A percentile compares a stretch with the other conserved stretches of the same genome.
Evolutionary conservation across 768 basidiomycete genomes (phyloP).

Genomic region (Sarcomyxa edulis): DNA sequence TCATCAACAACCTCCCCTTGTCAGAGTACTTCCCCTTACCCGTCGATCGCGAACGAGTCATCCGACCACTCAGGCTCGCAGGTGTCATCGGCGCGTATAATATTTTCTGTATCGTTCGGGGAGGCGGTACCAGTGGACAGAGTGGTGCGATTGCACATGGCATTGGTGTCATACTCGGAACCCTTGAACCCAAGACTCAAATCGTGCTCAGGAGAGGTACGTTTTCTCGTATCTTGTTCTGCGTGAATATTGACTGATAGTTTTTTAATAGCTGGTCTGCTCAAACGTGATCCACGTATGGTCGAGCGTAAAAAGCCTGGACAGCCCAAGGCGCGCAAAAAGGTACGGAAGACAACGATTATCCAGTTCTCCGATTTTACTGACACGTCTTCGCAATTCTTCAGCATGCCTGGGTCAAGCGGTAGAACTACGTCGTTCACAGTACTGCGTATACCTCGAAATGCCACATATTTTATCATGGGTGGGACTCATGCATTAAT

Average conservation of each 20-base stretch:
- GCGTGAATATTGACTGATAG: constrained; percentile 3
- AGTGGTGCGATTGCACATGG: constrained; percentile 82
- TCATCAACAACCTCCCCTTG: constrained; percentile 83
- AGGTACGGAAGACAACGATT: constrained; percentile 45
- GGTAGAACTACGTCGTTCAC: constrained; percentile 36
- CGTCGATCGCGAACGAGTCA: constrained; percentile 73
- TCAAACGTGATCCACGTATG: constrained; percentile 93
- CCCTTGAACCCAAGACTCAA: constrained; percentile 63
- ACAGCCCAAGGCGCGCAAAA: constrained; percentile 85
- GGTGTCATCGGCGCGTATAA: constrained; percentile 85
- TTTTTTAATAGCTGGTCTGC: constrained; percentile 60
- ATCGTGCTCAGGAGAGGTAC: constrained; percentile 68
- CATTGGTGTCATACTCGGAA: constrained; percentile 68
- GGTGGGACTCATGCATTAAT: constrained; percentile 4
- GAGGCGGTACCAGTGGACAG: constrained; percentile 90
- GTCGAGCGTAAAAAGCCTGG: constrained; percentile 98
- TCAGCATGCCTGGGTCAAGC: constrained; percentile 96
- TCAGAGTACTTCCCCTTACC: constrained; percentile 72
- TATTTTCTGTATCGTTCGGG: constrained; percentile 66
- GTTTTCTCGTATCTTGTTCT: constrained; percentile 15
- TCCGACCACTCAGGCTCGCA: constrained; percentile 80
- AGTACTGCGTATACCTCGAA: no score
- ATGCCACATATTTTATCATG: constrained; percentile 1
- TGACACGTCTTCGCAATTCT: constrained; percentile 10
- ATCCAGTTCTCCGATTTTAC: constrained; percentile 3